Conservation (phyloP, 192 early-diverging fungal species). For the Linnemannia elongata region DNA sequence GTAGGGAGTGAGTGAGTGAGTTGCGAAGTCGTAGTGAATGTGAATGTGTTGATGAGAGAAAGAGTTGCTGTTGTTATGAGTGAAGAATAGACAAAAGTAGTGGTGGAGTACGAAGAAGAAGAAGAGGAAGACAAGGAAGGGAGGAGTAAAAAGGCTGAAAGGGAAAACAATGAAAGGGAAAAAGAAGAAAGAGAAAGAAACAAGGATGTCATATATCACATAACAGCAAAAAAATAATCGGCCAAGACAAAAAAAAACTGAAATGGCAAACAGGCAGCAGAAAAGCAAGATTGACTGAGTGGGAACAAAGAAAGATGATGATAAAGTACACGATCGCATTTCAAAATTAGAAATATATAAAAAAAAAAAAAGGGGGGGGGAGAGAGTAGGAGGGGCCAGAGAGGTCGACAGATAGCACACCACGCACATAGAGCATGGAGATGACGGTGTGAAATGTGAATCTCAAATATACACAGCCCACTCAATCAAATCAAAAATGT, state of each 20-base stretch:
- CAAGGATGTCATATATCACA: slow-evolving; percentile 1
- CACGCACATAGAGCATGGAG: neutral
- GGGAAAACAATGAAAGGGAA: neutral
- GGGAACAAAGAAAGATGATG: neutral
- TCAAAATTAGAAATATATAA: neutral
- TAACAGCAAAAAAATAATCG: neutral
- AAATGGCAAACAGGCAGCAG: neutral
- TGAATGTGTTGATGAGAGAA: neutral
- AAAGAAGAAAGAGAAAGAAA: neutral
- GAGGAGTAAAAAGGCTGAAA: neutral
- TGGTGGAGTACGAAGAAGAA: neutral
- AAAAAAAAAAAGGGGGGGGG: neutral
- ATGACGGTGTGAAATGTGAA: neutral
- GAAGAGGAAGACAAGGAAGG: neutral
- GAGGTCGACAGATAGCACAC: neutral
- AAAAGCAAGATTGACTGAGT: neutral
- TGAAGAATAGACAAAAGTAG: neutral
- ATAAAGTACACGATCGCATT: neutral
- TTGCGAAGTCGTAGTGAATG: neutral
- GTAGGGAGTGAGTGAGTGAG: neutral
- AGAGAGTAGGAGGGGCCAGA: neutral
- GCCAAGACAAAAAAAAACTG: neutral
- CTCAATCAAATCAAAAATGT: slow-evolving; percentile 11
- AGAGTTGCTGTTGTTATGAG: neutral
- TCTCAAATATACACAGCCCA: slow-evolving; percentile 28